Conservation (phyloP, 352 stramenopile genomes). For the Pythium angustatum region DNA sequence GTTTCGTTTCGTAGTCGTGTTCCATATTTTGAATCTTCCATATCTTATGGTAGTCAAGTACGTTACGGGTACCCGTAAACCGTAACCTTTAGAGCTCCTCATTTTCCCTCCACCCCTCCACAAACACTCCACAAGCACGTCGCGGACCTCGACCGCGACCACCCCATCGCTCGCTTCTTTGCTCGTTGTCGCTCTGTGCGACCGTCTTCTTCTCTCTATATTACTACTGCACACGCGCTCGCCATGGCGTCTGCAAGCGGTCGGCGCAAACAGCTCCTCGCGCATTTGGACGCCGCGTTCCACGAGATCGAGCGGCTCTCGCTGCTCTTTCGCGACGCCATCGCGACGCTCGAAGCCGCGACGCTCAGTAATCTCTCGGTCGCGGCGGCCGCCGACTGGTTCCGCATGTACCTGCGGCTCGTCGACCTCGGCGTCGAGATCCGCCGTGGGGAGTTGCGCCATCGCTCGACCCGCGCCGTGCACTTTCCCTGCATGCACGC, state of each 20-base stretch:
- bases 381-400: constrained; percentile 53
- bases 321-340: constrained; percentile 34
- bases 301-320: constrained; percentile 52
- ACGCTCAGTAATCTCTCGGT: constrained; percentile 40
- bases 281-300: constrained; percentile 49
- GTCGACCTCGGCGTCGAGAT: constrained; percentile 68
- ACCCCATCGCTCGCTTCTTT: too few relatives aligned
- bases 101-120: background rate
- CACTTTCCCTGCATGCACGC: constrained; percentile 57
- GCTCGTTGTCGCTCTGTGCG: too few relatives aligned
- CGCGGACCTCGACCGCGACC: too few relatives aligned
- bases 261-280: constrained; percentile 36
- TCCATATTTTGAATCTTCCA: constrained; percentile 13
- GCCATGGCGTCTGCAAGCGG: constrained; percentile 12
- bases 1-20: background rate
- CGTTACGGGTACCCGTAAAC: too few relatives aligned
- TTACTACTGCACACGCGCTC: too few relatives aligned
- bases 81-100: constrained; percentile 11
- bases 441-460: constrained; percentile 71
- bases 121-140: too few relatives aligned
- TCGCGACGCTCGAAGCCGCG: constrained; percentile 49
- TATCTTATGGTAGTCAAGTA: too few relatives aligned
- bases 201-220: too few relatives aligned
- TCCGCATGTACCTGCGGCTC: constrained; percentile 69
- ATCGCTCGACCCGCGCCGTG: constrained; percentile 39